Base-by-base conservation (phyloP, 495 filamentous ascomycete genomes). In the Daldinia decipiens region DNA sequence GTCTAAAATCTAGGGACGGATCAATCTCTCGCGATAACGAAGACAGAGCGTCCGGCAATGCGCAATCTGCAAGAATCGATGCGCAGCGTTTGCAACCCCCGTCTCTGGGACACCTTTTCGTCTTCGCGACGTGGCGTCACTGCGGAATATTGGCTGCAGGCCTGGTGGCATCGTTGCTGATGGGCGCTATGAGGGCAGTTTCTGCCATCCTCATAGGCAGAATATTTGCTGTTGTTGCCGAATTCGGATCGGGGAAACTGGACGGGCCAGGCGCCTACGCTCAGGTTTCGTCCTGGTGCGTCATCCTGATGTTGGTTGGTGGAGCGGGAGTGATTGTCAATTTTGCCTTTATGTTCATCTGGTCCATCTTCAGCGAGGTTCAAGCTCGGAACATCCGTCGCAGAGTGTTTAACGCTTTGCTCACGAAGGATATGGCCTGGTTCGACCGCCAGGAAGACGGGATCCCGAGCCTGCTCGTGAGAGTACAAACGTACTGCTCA, bases 381-480 rank as follows among this genome's bases (percentile, higher is more conserved):
- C 93, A 97, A 67, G 93, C 89, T 4, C 87, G 85, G 40, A 83
- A 77, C 21, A 89, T 87, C 24, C 87, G 93, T 27, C 80, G 84
- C 31, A 82, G 74, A 27, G 74, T 97, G 2, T 97, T 97, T 71
- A 71, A 79, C 1, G 86, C 85, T 2, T 77, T 98, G 17, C 71
- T 96, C 21, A 74, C 82, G 15, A 94, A 91, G 75, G 88, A 94
- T 31, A 85, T 96, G 64, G 84, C 82, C 57, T 99, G 95, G 93
- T 98, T 92, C 72, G 93, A 98, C 75, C 81, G 82, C 43, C 82
- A 89, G 45, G 81, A 84, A 68, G 86, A 91, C 70, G 95, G 94
- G 4, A 86, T 93, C 38, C 87, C 87, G 4, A 89, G 91, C 9
- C 82, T 97, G 43, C 75, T 95, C 15, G 87, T 89, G 13, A 81